A percentile compares a stretch with the other conserved stretches of the same genome.
These are phyloP conservation scores for Tetrapisispora fleetii DNA, from an alignment of 805 yeast species.

Conservation along the genomic window DNA sequence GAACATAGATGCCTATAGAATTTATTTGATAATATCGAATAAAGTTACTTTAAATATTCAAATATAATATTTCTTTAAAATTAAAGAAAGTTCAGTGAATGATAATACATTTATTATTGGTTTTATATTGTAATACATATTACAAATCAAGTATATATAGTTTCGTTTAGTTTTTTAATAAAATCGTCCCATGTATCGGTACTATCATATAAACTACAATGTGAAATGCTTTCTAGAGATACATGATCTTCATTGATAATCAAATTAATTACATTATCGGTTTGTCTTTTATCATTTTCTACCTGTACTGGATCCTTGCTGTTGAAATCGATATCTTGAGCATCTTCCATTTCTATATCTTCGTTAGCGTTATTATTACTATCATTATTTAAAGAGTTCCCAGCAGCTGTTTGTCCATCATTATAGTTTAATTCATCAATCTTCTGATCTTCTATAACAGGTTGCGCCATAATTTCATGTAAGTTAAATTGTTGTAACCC, in stretches of 20 bases:
- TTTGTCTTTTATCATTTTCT: background rate
- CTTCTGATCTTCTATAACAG: slow-evolving; percentile 16
- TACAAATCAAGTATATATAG: background rate
- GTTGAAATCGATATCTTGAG: background rate
- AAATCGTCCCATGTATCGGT: slow-evolving; percentile 17
- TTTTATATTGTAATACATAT: background rate
- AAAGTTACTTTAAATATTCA: too few species aligned
- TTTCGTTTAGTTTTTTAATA: slow-evolving; percentile 9
- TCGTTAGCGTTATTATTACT: background rate
- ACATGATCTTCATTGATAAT: slow-evolving; percentile 25
- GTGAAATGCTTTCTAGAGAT: slow-evolving; percentile 10
- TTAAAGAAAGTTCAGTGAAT: background rate
- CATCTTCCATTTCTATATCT: background rate
- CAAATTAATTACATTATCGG: slow-evolving; percentile 2
- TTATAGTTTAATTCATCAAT: background rate
- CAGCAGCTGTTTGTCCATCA: slow-evolving; percentile 3
- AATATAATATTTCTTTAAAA: background rate
- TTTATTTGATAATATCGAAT: too few species aligned
- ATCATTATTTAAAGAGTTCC: background rate
- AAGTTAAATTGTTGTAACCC: slow-evolving; percentile 27
- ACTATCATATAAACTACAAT: slow-evolving; percentile 20
- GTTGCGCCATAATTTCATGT: slow-evolving; percentile 25
- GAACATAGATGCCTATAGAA: too few species aligned
- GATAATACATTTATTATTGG: background rate
- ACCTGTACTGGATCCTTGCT: background rate